These are phyloP conservation scores for Cystobasidium tubakii DNA, from an alignment of 768 basidiomycete species.

Conservation along the genomic window DNA sequence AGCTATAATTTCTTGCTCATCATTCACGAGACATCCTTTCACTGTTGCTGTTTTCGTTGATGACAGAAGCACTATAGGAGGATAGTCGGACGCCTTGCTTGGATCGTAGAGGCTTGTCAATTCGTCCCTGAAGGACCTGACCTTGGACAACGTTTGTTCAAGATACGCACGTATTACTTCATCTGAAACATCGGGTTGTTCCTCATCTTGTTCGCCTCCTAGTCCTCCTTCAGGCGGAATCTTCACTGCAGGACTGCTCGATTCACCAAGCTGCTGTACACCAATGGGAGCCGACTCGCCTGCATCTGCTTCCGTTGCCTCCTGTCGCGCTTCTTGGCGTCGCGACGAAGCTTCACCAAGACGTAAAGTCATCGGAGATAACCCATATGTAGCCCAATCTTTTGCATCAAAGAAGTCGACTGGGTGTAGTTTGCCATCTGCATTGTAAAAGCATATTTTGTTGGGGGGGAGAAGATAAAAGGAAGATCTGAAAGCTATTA, in stretches of 20 bases:
- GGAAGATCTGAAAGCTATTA: conserved; percentile 20
- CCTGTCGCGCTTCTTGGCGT: conserved; percentile 4
- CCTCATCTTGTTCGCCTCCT: not conserved
- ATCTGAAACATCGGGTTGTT: conserved; percentile 7
- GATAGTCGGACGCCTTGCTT: conserved; percentile 38
- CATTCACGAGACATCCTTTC: conserved; percentile 36
- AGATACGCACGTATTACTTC: not conserved
- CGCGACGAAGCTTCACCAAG: not conserved
- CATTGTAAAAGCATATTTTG: conserved; percentile 39
- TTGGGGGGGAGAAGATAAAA: conserved; percentile 40
- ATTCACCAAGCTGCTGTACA: conserved; percentile 16
- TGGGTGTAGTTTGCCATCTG: conserved; percentile 22
- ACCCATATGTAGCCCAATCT: conserved; percentile 26
- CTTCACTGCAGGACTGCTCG: not conserved
- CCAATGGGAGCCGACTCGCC: not conserved
- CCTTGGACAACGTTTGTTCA: not conserved
- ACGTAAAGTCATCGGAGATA: conserved; percentile 28
- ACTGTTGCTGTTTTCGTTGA: conserved; percentile 39
- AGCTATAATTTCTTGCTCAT: conserved; percentile 15
- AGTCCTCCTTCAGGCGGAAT: not conserved
- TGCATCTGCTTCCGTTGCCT: conserved; percentile 8
- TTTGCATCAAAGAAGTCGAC: conserved; percentile 39
- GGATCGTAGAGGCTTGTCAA: conserved; percentile 38
- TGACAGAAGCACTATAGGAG: conserved; percentile 39
- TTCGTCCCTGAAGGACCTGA: conserved; percentile 35